phyloP scores from a whole-genome alignment of 2,329 filamentous ascomycete genomes.

The Aspergillus quadricinctus region DNA sequence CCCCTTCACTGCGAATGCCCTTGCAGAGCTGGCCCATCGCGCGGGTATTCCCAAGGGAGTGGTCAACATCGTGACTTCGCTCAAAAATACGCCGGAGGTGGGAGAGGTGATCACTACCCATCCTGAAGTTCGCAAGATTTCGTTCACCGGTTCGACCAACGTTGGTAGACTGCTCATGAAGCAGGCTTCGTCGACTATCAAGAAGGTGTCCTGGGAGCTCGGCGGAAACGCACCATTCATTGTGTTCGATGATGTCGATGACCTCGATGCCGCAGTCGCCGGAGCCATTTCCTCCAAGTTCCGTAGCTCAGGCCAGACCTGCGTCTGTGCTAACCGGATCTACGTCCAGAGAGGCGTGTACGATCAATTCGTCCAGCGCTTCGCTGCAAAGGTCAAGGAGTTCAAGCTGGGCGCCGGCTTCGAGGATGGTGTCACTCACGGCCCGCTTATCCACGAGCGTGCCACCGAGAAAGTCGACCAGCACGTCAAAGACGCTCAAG shows the following conservation, averaged over 20 bases:
- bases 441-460: conserved; percentile 66
- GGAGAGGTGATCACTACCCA: conserved; percentile 73
- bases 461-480: conserved; percentile 74
- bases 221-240: conserved; percentile 96
- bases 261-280: conserved; percentile 76
- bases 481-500: conserved; percentile 73
- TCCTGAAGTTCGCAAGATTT: conserved; percentile 78
- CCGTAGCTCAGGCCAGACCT: conserved; percentile 91
- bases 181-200: conserved; percentile 76
- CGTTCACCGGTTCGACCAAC: conserved; percentile 76
- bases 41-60: conserved; percentile 89
- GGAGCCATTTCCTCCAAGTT: conserved; percentile 88
- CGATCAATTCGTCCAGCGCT: conserved; percentile 51
- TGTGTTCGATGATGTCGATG: conserved; percentile 84
- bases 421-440: conserved; percentile 44
- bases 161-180: conserved; percentile 79
- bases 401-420: conserved; percentile 48
- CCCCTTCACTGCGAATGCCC: conserved; percentile 80
- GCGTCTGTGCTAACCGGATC: conserved; percentile 69
- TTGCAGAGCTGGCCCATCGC: conserved; percentile 79
- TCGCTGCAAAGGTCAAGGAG: conserved; percentile 50
- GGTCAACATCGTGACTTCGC: conserved; percentile 79
- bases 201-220: conserved; percentile 85
- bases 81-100: conserved; percentile 73
- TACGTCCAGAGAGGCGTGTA: conserved; percentile 51